Evolutionary conservation across 257 asterid species (phyloP).

Genomic region (Plantago elongata): DNA sequence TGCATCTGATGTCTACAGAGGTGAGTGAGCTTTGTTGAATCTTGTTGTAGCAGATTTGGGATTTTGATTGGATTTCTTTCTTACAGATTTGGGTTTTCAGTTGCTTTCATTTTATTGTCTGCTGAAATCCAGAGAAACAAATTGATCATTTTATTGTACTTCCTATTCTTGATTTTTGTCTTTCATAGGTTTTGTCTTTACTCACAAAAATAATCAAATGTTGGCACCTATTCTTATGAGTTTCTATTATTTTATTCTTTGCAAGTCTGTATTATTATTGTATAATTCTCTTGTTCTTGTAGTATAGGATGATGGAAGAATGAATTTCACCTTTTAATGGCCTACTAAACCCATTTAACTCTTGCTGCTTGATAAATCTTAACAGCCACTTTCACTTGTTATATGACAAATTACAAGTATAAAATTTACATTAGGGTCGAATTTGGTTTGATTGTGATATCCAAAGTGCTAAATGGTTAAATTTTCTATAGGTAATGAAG

Average conservation of each 20-base stretch:
- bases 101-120: conserved; percentile 13
- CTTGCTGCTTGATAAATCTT: conserved; percentile 3
- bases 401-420: not conserved
- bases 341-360: not conserved
- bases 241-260: conserved; percentile 2
- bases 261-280: not conserved
- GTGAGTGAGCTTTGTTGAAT: conserved; percentile 42
- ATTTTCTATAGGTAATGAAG: conserved; percentile 51
- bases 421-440: not conserved
- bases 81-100: not conserved
- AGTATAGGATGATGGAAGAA: not conserved
- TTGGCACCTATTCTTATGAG: conserved; percentile 12
- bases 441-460: conserved; percentile 17
- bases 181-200: conserved; percentile 32
- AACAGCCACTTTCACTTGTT: not conserved
- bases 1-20: conserved; percentile 69
- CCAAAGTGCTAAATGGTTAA: conserved; percentile 20
- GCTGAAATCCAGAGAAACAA: conserved; percentile 23
- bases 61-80: conserved; percentile 3
- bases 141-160: conserved; percentile 16
- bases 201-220: conserved; percentile 16
- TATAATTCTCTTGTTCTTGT: not conserved
- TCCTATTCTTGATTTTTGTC: conserved; percentile 27
- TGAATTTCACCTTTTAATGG: not conserved
- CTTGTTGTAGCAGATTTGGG: conserved; percentile 2